Evolutionary conservation across 768 basidiomycete genomes (phyloP).

Genomic region (Pluteus cervinus): DNA sequence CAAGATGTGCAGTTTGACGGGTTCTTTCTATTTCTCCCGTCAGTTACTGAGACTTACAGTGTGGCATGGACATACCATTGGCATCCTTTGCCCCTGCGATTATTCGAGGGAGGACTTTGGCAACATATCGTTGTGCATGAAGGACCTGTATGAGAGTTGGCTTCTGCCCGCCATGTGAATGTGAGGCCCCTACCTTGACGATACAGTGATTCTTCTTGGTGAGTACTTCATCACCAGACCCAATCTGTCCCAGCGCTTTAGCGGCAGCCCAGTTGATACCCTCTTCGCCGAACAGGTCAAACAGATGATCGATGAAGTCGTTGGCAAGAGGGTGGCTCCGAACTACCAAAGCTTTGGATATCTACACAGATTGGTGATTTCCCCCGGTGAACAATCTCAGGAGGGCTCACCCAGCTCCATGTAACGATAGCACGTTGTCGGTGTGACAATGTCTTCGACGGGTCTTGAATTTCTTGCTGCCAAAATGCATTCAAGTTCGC

Average conservation of each 20-base stretch:
- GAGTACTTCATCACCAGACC: constrained; percentile 53
- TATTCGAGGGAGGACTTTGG: constrained; percentile 65
- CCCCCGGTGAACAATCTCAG: background rate
- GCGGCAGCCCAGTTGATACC: constrained; percentile 69
- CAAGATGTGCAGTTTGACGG: constrained; percentile 65
- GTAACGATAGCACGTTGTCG: constrained; percentile 48
- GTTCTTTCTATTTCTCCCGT: constrained; percentile 32
- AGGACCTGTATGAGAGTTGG: constrained; percentile 43
- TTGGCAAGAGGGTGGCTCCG: constrained; percentile 59
- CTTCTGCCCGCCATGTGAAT: background rate
- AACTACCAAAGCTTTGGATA: constrained; percentile 74
- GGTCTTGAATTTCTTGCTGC: constrained; percentile 36
- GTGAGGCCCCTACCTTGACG: constrained; percentile 50
- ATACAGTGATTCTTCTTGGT: constrained; percentile 76
- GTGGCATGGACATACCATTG: constrained; percentile 34
- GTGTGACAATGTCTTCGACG: constrained; percentile 18
- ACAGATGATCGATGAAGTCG: constrained; percentile 54
- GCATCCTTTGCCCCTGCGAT: constrained; percentile 56
- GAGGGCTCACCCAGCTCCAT: constrained; percentile 63
- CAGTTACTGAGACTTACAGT: background rate
- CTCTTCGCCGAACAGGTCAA: constrained; percentile 65
- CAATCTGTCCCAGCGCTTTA: constrained; percentile 63
- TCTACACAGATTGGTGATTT: constrained; percentile 32
- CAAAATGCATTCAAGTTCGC: constrained; percentile 42
- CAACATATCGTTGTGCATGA: constrained; percentile 72